These are phyloP conservation scores for Plasmodium reichenowi DNA, from an alignment of 169 alveolate species.

Conservation along the genomic window DNA sequence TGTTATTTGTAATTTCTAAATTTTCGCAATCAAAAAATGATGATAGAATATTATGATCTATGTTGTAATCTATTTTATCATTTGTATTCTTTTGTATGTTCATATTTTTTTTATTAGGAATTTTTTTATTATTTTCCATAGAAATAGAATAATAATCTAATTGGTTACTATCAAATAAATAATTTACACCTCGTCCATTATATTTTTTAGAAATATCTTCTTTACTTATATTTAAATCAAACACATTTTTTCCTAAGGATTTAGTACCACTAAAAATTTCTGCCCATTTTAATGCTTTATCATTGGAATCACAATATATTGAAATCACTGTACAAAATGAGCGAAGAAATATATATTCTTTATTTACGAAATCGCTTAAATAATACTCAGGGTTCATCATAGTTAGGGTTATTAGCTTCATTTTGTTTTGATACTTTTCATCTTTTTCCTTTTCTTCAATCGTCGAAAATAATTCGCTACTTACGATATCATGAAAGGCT, in stretches of 20 bases:
- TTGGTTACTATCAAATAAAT: constrained; percentile 45
- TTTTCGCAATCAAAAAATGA: constrained; percentile 38
- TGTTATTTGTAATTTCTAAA: background rate
- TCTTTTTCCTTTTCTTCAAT: constrained; percentile 77
- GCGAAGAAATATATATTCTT: constrained; percentile 80
- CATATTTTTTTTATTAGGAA: background rate
- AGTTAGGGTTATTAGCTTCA: constrained; percentile 85
- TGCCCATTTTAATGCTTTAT: constrained; percentile 83
- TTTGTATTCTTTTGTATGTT: background rate
- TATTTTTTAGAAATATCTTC: background rate
- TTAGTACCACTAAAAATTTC: constrained; percentile 82
- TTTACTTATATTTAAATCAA: constrained; percentile 74
- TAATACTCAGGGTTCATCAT: constrained; percentile 87
- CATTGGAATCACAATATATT: constrained; percentile 83
- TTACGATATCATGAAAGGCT: constrained; percentile 83
- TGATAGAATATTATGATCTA: constrained; percentile 6
- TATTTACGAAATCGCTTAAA: constrained; percentile 83
- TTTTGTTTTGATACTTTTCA: constrained; percentile 32
- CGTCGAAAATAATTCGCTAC: constrained; percentile 76
- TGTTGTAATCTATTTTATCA: background rate
- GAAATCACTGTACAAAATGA: constrained; percentile 82
- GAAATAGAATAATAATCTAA: constrained; percentile 49
- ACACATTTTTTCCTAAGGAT: constrained; percentile 80
- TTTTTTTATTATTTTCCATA: constrained; percentile 1
- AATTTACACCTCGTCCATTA: constrained; percentile 3